Conservation (phyloP, 2,329 filamentous ascomycete species). For the Escovopsis weberi region DNA sequence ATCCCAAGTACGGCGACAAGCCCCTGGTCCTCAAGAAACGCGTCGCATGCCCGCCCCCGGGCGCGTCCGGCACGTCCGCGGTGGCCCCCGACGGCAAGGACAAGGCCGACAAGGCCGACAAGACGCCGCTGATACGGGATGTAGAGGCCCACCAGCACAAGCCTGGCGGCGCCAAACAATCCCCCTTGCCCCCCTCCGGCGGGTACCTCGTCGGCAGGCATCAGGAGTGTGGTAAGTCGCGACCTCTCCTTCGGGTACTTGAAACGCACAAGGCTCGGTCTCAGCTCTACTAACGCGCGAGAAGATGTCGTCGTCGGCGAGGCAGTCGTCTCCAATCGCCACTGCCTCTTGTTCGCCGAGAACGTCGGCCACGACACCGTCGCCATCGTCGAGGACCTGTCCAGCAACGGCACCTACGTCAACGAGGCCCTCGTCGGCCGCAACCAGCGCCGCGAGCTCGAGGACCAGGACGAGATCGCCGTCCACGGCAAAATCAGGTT, state of each 20-base stretch:
- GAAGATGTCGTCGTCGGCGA: slow-evolving; percentile 58
- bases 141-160: slow-evolving; percentile 49
- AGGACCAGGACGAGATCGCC: slow-evolving; percentile 82
- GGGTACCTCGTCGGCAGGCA: slow-evolving; percentile 90
- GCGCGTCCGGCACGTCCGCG: slow-evolving; percentile 19
- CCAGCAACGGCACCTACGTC: slow-evolving; percentile 91
- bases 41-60: slow-evolving; percentile 49
- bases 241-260: neutral
- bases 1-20: slow-evolving; percentile 50
- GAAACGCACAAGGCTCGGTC: no score
- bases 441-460: slow-evolving; percentile 77
- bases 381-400: slow-evolving; percentile 82
- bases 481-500: slow-evolving; percentile 76
- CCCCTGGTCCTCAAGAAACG: slow-evolving; percentile 62
- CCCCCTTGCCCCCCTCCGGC: slow-evolving; percentile 37
- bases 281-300: neutral
- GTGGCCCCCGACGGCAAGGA: slow-evolving; percentile 19
- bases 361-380: slow-evolving; percentile 43
- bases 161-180: slow-evolving; percentile 30
- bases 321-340: slow-evolving; percentile 74
- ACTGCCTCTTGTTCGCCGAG: slow-evolving; percentile 54
- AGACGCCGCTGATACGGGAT: slow-evolving; percentile 32
- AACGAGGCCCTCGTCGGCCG: slow-evolving; percentile 84
- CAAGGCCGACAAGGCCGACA: slow-evolving; percentile 2
- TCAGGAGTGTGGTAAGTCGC: slow-evolving; percentile 70